Percentiles rank a stretch among this genome's conserved stretches.
phyloP scores from a whole-genome alignment of 352 stramenopile genomes.

The Globisporangium echinulatum region DNA sequence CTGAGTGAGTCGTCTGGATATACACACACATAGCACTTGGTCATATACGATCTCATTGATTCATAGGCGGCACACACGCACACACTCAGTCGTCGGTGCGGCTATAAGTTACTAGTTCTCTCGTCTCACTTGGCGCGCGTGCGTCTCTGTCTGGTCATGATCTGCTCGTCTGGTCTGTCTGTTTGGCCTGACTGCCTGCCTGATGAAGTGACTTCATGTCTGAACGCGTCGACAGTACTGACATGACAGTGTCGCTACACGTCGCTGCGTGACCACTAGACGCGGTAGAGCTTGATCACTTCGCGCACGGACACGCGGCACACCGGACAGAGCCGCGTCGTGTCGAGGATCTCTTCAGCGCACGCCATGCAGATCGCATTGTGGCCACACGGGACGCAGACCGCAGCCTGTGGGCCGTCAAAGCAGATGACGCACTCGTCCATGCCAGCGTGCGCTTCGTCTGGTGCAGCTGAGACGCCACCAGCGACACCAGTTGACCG shows the following conservation, averaged over 20 bases:
- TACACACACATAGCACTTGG: too few species aligned
- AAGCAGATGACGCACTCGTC: slow-evolving; percentile 83
- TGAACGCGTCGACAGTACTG: too few species aligned
- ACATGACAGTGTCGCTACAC: too few species aligned
- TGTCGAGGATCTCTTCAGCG: slow-evolving; percentile 55
- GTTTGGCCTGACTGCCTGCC: too few species aligned
- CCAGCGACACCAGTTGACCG: slow-evolving; percentile 3
- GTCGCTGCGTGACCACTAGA: slow-evolving; percentile 15
- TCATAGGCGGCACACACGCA: background rate
- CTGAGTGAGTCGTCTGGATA: slow-evolving; percentile 13
- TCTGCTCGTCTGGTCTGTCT: too few species aligned
- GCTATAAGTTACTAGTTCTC: background rate
- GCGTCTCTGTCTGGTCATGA: background rate
- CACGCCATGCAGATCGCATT: slow-evolving; percentile 85
- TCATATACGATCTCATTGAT: too few species aligned
- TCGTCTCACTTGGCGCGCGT: too few species aligned
- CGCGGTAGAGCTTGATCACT: slow-evolving; percentile 69
- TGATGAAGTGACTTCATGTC: too few species aligned
- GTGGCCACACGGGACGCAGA: slow-evolving; percentile 82
- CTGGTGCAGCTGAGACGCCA: background rate
- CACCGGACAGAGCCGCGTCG: slow-evolving; percentile 61
- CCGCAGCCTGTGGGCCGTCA: slow-evolving; percentile 60
- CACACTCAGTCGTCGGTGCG: background rate
- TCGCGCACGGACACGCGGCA: slow-evolving; percentile 70
- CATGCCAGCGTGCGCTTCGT: slow-evolving; percentile 1